Base-by-base conservation (phyloP, 1,284 basidiomycete genomes). In the Veloboletus limbatus region DNA sequence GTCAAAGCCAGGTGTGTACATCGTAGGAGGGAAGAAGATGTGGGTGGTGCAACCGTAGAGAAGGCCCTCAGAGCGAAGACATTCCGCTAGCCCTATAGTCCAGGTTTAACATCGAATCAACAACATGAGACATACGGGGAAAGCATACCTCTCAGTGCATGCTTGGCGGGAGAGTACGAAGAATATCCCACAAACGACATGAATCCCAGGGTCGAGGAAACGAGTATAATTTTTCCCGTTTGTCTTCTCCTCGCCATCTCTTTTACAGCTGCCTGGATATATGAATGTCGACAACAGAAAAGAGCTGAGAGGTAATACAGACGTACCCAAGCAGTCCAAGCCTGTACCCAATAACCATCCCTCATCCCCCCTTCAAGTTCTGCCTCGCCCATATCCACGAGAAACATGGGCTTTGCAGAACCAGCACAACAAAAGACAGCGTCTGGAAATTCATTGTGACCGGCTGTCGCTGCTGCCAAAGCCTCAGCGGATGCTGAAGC, bases 131-230 rank as follows among this genome's bases (percentile, higher is more conserved):
- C 3, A 21, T 4, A 33, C 2, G 11, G 14, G 7, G 6, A 1
- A 39, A 16, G 62, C 62, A 39, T 57, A 90, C 92, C 94, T 70
- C 93, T 75, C 13, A 97, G 68, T 9, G 96, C 96, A 57, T 88
- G 86, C 66, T 97, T 98, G 39, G 84, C 88, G 0, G 95, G 92
- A 2, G 89, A 74, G 65, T 99, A 98, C 2, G 85, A 78, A 4
- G 87, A 75, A 59, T 89, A 98, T 1, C 96, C 95, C 14, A 90
- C 72, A 40, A 97, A 76, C 1, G 83, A 79, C 72, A 93, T 87
- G 55, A 88, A 82, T 1, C 86, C 88, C 13, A 96, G 67, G n/a
- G 85, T 78, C 0, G 91, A 94, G 8, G 85, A 85, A 18, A 92
- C 82, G 40, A 98, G 81, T 4, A 92, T 76, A 47, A 98, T 85